Evolutionary conservation across 2,329 filamentous ascomycete genomes (phyloP), one percentile per base, ranked within the genome.

Genomic region (Nigrospora osmanthi): DNA sequence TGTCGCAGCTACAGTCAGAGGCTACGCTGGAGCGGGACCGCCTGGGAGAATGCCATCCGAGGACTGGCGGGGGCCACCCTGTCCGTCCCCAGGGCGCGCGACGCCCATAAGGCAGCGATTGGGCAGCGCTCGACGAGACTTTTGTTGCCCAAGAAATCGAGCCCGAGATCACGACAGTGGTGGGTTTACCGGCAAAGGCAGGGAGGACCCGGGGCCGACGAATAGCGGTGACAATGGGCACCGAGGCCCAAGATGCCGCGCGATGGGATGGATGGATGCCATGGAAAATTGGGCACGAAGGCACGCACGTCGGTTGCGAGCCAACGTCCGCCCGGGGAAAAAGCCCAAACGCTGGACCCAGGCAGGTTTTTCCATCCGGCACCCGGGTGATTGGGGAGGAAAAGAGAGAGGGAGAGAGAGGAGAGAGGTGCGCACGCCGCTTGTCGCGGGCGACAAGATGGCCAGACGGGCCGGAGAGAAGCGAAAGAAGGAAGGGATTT

Each of bases 1-100:
- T 31, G 31, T 31, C 36, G 47, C 43, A 44, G 42, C 42, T 38
- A 37, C 40, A 44, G 42, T 30, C 33, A 36, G n/a, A 41, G n/a
- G 35, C 40, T 42, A 36, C 35, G 32, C 32, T 42, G 5, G 7
- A 28, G 23, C 23, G 23, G 23, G 23, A 28, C 23, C 23, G 23
- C 23, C 5, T 28, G 23, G 23, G 2, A 28, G 23, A 28, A 28
- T 28, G 23, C 23, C 23, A 28, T 28, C 23, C 23, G 23, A 28
- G 23, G 23, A 28, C 5, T 28, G 23, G 23, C 23, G 23, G 23
- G 23, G 23, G 23, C 23, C 23, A 28, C 23, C 23, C 23, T 52
- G 37, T 44, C 46, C 44, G 46, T 23, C 12, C 17, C 40, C 23
- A 28, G 23, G 23, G 23, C 23, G 23, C 23, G 40, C n/a, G 40